Base-by-base conservation (phyloP, 495 filamentous ascomycete species). In the Recurvomyces mirabilis region DNA sequence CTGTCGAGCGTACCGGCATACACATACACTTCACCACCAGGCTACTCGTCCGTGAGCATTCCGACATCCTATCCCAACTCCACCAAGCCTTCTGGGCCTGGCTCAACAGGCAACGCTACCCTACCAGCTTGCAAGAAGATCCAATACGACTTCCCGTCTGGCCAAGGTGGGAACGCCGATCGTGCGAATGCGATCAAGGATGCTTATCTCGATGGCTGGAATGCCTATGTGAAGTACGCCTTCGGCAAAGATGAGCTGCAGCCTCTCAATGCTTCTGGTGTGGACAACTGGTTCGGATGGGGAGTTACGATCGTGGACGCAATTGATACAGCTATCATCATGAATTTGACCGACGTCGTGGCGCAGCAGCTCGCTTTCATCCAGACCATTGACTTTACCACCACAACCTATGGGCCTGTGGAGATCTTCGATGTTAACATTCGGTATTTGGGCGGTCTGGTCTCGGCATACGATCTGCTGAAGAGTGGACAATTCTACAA, bases 311-410 rank as follows among this genome's bases (percentile, higher is more conserved):
- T 49, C 30, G 46, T 53, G 5, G 50, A 53, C 37, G 50, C 24
- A 7, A 43, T 53, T 22, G 50, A 53, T 24, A 53, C 50, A 3
- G 50, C 50, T 7, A 48, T 53, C 33, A 31, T 53, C 29, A 53
- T 53, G 50, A 38, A 41, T 20, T 20, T 53, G 20, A 44, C 38
- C 11, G 50, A 53, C 19, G 41, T 53, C 5, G 50, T 49, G 6
- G 40, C 34, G 15, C 24, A 48, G 18, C 44, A 48, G 17, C 39
- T 53, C 9, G 50, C 30, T 12, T 53, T 42, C 32, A 49, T 53
- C 28, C 32, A 38, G 20, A 53, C 19, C 10, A 49, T 53, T 20
- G 36, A 53, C 29, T 53, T 53, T 42, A 47, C 15, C 18, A 41
- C 43, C 15, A 52, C 49, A n/a, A 26, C 26, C 9, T 47, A 52